Evolutionary conservation across 163 green algal species (phyloP).

Genomic region (Chlorella variabilis): DNA sequence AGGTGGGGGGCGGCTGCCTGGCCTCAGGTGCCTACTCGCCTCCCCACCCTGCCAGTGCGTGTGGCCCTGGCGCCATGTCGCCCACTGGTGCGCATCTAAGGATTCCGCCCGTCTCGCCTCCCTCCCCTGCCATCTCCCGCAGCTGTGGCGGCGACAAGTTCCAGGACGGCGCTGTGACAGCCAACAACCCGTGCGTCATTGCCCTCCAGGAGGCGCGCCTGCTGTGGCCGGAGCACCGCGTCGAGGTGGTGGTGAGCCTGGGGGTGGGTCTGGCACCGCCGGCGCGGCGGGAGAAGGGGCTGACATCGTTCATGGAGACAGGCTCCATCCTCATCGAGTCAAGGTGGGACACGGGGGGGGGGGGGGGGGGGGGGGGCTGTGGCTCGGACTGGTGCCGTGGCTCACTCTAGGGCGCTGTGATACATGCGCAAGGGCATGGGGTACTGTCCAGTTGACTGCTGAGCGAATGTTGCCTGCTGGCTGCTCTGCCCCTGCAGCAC

Average conservation of each 20-base stretch:
- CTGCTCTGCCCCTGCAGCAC: conserved; percentile 31
- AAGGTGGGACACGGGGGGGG: not conserved
- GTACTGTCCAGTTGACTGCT: not conserved
- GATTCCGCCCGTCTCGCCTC: no score
- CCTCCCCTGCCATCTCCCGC: not conserved
- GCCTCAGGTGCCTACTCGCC: not conserved
- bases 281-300: conserved; percentile 15
- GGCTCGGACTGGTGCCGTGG: not conserved
- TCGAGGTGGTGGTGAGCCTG: conserved; percentile 87
- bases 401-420: no score
- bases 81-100: not conserved
- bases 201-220: conserved; percentile 85
- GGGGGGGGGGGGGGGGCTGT: not conserved
- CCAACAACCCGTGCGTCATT: conserved; percentile 94
- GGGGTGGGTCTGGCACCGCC: conserved; percentile 70
- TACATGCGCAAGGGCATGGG: no score
- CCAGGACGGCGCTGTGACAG: conserved; percentile 91
- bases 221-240: conserved; percentile 85
- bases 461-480: no score
- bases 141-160: conserved; percentile 80
- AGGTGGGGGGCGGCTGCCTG: not conserved
- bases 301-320: conserved; percentile 76
- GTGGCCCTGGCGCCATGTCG: not conserved
- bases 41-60: not conserved
- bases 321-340: conserved; percentile 84